These are phyloP conservation scores for Phytopythium chamaehyphon DNA, from an alignment of 352 stramenopile genomes.

Conservation along the genomic window DNA sequence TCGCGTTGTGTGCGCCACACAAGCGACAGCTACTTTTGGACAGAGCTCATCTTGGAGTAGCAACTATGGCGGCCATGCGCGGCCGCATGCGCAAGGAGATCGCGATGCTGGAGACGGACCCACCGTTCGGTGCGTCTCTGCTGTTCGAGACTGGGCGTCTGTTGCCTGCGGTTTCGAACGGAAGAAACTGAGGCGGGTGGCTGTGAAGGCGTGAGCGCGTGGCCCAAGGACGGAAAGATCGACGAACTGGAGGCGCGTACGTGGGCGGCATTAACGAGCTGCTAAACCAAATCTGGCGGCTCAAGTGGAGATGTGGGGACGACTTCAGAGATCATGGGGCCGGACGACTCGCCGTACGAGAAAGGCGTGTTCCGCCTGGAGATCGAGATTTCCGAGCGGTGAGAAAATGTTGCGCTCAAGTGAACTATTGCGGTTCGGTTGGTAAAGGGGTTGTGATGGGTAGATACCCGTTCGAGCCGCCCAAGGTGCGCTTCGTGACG, in stretches of 20 bases:
- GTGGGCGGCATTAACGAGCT: constrained; percentile 7
- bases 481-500: constrained; percentile 73
- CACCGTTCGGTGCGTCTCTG: constrained; percentile 46
- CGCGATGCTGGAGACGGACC: constrained; percentile 78
- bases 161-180: too few species aligned
- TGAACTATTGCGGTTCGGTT: too few species aligned
- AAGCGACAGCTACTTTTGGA: neutral
- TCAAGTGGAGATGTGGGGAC: neutral
- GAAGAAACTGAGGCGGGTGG: too few species aligned
- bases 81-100: constrained; percentile 81
- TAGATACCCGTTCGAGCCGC: constrained; percentile 83
- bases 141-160: neutral
- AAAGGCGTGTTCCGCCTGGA: constrained; percentile 69
- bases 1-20: constrained; percentile 7
- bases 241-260: constrained; percentile 73
- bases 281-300: neutral
- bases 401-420: neutral
- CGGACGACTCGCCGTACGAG: constrained; percentile 80
- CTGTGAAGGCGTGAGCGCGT: constrained; percentile 56
- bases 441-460: neutral
- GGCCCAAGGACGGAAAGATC: constrained; percentile 71
- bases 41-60: too few species aligned
- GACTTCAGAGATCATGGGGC: constrained; percentile 65
- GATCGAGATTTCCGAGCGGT: constrained; percentile 73
- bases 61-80: constrained; percentile 69